A percentile compares a stretch with the other conserved stretches of the same genome.
Conservation (phyloP, 768 basidiomycete genomes). For the Termitomyces sp. region DNA sequence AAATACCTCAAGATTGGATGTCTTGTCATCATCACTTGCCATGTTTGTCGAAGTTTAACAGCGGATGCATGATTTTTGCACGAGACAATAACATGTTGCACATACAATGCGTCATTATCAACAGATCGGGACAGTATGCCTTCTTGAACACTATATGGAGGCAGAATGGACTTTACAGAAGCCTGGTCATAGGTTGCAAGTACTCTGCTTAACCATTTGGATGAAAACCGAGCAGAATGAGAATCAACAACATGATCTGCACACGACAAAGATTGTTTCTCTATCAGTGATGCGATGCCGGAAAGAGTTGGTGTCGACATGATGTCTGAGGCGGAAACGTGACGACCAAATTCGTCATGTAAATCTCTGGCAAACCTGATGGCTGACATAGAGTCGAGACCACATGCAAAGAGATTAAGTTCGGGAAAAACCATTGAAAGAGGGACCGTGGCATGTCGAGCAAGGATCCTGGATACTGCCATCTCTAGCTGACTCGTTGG, state of each 20-base stretch:
- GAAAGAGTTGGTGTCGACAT: slow-evolving; percentile 23
- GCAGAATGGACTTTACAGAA: slow-evolving; percentile 24
- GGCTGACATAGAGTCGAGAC: slow-evolving; percentile 24
- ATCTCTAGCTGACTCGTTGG: slow-evolving; percentile 11
- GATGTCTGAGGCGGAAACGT: slow-evolving; percentile 20
- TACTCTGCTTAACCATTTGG: slow-evolving; percentile 11
- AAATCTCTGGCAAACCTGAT: slow-evolving; percentile 22
- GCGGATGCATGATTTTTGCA: slow-evolving; percentile 18
- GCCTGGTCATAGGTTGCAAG: slow-evolving; percentile 8
- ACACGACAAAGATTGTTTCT: not conserved
- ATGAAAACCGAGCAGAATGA: slow-evolving; percentile 10
- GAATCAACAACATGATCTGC: not conserved
- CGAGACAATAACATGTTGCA: slow-evolving; percentile 36
- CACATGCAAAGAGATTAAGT: slow-evolving; percentile 25
- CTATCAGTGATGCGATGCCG: slow-evolving; percentile 15
- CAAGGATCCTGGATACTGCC: slow-evolving; percentile 18
- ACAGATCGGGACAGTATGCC: slow-evolving; percentile 38
- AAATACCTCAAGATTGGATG: slow-evolving; percentile 24
- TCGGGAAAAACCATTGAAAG: slow-evolving; percentile 15
- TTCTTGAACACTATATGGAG: slow-evolving; percentile 41
- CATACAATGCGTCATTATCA: slow-evolving; percentile 30
- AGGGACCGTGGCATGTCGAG: slow-evolving; percentile 15
- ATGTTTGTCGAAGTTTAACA: slow-evolving; percentile 22
- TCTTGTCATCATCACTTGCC: slow-evolving; percentile 22
- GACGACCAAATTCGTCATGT: slow-evolving; percentile 13